phyloP scores from a whole-genome alignment of 768 basidiomycete species.

The Boletus edulis region DNA sequence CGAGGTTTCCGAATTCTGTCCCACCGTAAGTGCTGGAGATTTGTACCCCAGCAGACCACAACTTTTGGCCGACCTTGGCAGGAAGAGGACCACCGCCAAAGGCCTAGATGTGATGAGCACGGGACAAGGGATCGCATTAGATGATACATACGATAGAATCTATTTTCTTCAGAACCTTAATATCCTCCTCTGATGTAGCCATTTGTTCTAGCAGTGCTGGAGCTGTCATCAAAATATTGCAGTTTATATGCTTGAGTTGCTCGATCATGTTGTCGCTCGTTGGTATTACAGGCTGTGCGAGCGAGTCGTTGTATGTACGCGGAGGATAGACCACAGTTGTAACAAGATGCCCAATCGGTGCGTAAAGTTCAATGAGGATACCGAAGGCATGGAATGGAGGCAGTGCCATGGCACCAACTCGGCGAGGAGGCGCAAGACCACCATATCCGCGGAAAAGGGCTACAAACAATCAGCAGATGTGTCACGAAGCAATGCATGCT shows the following conservation, averaged over 20 bases:
- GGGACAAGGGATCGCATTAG: too few species aligned
- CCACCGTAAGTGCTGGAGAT: conserved; percentile 13
- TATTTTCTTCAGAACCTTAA: not conserved
- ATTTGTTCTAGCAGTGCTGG: conserved; percentile 21
- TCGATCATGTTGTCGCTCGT: conserved; percentile 20
- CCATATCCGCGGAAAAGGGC: not conserved
- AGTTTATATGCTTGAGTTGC: not conserved
- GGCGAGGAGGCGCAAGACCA: not conserved
- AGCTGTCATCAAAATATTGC: conserved; percentile 9
- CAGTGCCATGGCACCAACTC: conserved; percentile 29
- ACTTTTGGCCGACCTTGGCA: conserved; percentile 8
- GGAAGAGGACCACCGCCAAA: conserved; percentile 15
- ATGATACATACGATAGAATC: not conserved
- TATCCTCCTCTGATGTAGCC: conserved; percentile 1
- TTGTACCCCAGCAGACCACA: conserved; percentile 14
- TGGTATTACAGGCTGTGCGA: conserved; percentile 12
- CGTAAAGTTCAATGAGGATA: conserved; percentile 30
- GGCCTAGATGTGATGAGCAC: not conserved
- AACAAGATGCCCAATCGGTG: conserved; percentile 27
- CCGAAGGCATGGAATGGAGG: conserved; percentile 42
- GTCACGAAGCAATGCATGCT: too few species aligned
- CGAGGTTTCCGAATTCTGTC: conserved; percentile 18
- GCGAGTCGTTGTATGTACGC: not conserved
- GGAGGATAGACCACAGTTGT: conserved; percentile 36
- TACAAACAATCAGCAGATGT: not conserved